Evolutionary conservation across 495 filamentous ascomycete species (phyloP), one percentile per base, ranked within the genome.

Genomic region (Tuber calosporum): DNA sequence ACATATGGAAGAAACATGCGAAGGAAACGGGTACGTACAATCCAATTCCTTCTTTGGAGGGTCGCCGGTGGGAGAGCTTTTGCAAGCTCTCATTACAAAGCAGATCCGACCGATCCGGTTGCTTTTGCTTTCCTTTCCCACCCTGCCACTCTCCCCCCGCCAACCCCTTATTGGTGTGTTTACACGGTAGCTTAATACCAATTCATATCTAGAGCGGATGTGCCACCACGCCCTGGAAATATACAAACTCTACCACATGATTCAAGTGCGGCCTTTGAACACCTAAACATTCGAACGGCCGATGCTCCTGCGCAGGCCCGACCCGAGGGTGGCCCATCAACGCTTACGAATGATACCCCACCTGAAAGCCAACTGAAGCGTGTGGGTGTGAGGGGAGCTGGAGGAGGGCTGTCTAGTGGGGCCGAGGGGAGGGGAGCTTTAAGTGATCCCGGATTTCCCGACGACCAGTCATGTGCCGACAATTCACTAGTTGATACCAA

Each of bases 211-310:
- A 62, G 53, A 62, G 26, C 53, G 53, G 53, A 62, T 62, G 53
- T 34, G 5, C 53, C 26, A 1, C 34, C 53, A 34, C 53, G 53
- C 7, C 53, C 53, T 34, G 53, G 34, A 62, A 62, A 62, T 34
- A 62, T 62, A 62, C 53, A 62, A 30, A 34, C 53, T 13, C 30
- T n/a, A 58, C n/a, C n/a, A 62, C 26, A 15, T 62, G 34, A 62
- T 62, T 62, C 53, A 62, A 62, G 34, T 62, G 19, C 77, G 22
- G 77, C 71, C 15, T 58, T 78, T 15, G 76, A 69, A 15, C 76
- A 78, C 22, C 26, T 39, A 22, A 75, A 78, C 38, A 17, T 70
- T 15, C 68, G 40, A 53, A 78, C 77, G 76, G 34, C 53, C 20
- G 76, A 78, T 66, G 67, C 36, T 8, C 15, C 40, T 9, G 70